phyloP scores from a whole-genome alignment of 805 yeast species.

The Sungouiozyma intestinalis region DNA sequence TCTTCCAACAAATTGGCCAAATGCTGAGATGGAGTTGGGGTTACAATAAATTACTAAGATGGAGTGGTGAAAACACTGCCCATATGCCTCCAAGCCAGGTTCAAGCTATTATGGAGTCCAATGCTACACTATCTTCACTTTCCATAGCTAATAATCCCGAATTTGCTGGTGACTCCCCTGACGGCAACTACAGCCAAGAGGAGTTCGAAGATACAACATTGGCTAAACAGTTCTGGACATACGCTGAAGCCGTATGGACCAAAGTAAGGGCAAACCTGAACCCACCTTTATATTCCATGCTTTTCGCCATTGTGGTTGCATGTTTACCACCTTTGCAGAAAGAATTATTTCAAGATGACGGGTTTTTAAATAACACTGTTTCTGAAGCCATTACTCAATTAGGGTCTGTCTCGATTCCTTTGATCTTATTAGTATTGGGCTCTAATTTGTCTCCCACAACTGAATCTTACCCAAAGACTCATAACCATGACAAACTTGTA shows the following conservation, averaged over 20 bases:
- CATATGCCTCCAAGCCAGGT: conserved; percentile 25
- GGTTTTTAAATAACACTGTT: conserved; percentile 57
- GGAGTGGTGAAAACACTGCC: conserved; percentile 26
- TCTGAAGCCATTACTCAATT: conserved; percentile 53
- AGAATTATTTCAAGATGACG: conserved; percentile 45
- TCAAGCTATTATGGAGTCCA: conserved; percentile 10
- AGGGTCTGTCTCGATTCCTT: conserved; percentile 69
- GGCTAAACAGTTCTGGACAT: background rate
- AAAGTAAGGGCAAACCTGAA: conserved; percentile 44
- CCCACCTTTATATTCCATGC: conserved; percentile 78
- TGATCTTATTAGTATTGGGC: conserved; percentile 66
- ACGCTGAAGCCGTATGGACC: background rate
- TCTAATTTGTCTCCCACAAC: conserved; percentile 63
- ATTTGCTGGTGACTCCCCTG: background rate
- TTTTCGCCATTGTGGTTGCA: conserved; percentile 57
- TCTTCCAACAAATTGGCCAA: conserved; percentile 78
- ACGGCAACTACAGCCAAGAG: background rate
- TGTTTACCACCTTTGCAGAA: conserved; percentile 48
- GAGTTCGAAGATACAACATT: background rate
- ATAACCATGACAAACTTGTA: conserved; percentile 51
- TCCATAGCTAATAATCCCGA: background rate
- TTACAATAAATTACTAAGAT: conserved; percentile 55
- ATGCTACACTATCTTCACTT: background rate
- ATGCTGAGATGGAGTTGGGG: conserved; percentile 85
- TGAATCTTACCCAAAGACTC: conserved; percentile 57